Evolutionary conservation across 352 stramenopile genomes (phyloP).

Genomic region (Sclerospora graminicola): DNA sequence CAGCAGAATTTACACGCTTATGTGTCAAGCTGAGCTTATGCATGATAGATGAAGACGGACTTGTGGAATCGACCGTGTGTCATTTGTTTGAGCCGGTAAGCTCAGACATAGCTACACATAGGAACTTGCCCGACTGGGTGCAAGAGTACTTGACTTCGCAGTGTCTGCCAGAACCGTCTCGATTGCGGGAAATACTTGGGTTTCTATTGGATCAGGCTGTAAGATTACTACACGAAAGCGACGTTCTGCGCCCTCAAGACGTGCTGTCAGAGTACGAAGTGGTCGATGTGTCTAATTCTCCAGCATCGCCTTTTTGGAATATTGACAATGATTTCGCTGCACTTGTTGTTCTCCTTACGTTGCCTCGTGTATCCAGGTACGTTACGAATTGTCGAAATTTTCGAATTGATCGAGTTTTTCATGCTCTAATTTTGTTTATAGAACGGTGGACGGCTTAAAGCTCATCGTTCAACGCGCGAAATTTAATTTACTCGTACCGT

Average conservation of each 20-base stretch:
- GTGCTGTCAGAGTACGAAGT: constrained; percentile 26
- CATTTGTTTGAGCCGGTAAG: constrained; percentile 21
- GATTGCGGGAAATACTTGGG: constrained; percentile 14
- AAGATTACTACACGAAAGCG: constrained; percentile 38
- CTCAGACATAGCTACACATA: constrained; percentile 7
- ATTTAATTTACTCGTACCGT: constrained; percentile 66
- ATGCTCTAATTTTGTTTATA: constrained; percentile 3
- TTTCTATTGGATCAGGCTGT: constrained; percentile 40
- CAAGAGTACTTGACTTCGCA: constrained; percentile 34
- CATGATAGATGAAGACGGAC: constrained; percentile 9
- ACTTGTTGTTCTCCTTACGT: constrained; percentile 50
- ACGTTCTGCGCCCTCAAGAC: constrained; percentile 28
- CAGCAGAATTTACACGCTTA: constrained; percentile 38
- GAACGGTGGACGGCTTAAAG: constrained; percentile 42
- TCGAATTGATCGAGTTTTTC: not conserved
- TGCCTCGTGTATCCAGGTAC: constrained; percentile 50
- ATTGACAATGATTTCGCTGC: constrained; percentile 50
- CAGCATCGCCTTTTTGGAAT: constrained; percentile 10
- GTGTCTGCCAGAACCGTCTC: constrained; percentile 22
- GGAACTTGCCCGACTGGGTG: constrained; percentile 36
- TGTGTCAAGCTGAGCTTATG: constrained; percentile 43
- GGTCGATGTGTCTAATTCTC: not conserved
- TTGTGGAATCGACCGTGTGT: constrained; percentile 17
- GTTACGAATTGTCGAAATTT: not conserved
- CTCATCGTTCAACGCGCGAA: constrained; percentile 38